Evolutionary conservation across 1,139 yeast species (phyloP).

Genomic region (Debaryomycetaceae sp.): DNA sequence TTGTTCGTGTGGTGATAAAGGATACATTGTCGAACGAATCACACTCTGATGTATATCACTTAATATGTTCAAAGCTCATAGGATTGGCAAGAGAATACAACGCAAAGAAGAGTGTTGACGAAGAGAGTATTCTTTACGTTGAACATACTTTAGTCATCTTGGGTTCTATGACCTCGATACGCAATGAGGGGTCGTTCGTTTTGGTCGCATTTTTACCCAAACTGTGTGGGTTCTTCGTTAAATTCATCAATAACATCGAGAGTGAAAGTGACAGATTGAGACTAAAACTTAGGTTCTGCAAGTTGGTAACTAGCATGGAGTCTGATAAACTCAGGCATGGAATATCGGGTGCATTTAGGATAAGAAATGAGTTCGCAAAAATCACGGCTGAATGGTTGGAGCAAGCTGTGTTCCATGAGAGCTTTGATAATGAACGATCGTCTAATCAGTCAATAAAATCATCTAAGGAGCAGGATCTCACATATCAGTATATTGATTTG

Average conservation of each 20-base stretch:
- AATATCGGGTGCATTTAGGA: conserved; percentile 51
- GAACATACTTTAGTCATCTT: conserved; percentile 40
- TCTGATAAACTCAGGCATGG: conserved; percentile 34
- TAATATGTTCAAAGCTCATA: conserved; percentile 32
- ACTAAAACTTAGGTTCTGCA: conserved; percentile 58
- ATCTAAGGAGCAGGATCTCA: conserved; percentile 37
- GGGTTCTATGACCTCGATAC: conserved; percentile 33
- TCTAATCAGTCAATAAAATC: conserved; percentile 2
- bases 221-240: conserved; percentile 26
- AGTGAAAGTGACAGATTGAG: conserved; percentile 39
- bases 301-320: conserved; percentile 51
- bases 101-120: conserved; percentile 22
- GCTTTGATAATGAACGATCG: conserved; percentile 8
- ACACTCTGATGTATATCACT: conserved; percentile 40
- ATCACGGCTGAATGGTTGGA: conserved; percentile 68
- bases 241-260: conserved; percentile 32
- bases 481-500: conserved; percentile 58
- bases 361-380: conserved; percentile 61
- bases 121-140: conserved; percentile 32
- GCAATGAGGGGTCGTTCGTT: conserved; percentile 38
- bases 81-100: conserved; percentile 21
- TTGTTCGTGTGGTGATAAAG: conserved; percentile 43
- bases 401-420: conserved; percentile 41
- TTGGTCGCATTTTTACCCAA: conserved; percentile 33
- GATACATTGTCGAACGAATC: conserved; percentile 47